Base-by-base conservation (phyloP, 2,329 filamentous ascomycete genomes). In the Claviceps sp. region DNA sequence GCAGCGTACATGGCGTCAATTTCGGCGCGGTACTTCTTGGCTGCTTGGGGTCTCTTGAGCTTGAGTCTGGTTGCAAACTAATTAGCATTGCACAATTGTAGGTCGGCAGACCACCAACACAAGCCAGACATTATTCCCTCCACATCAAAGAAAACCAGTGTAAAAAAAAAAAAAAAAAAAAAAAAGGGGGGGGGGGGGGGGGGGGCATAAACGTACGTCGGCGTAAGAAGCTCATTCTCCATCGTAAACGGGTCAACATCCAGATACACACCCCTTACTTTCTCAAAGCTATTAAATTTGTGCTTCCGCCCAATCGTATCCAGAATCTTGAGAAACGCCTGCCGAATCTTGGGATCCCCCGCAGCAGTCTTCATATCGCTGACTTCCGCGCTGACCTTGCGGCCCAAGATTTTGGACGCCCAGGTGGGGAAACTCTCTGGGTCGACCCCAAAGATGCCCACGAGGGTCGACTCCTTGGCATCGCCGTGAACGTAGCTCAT, bases 401-500 rank as follows among this genome's bases (percentile, higher is more conserved):
- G 78, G 56, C 84, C 84, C 13, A 96, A 72, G 9, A 94, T 73
- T 67, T 85, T 86, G 68, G 80, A 81, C 6, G 89, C 88, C 62
- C 85, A 96, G 0, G 79, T 74, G 2, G 89, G 86, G 66, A 97
- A 98, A 55, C 78, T 72, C 56, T 86, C 85, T 0, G 91, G 88
- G 62, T 95, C 86, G 45, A 98, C 76, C 53, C 89, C 93, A 55
- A 97, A 91, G 56, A 98, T 79, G 49, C 75, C 89, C 1, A 98
- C 89, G 9, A 97, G 76, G 64, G 78, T 82, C 1, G 86, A 83
- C 72, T 97, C 83, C 55, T 84, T 78, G 55, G 82, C 81, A 65
- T 97, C 91, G 42, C 93, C 93, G 70, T 98, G 91, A 26, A 97
- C 87, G 64, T 88, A 96, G 2, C 84, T 89, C 63, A 85, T 85